These are phyloP conservation scores for Capsicum chinense DNA, from an alignment of 257 asterid genomes.

Conservation along the genomic window DNA sequence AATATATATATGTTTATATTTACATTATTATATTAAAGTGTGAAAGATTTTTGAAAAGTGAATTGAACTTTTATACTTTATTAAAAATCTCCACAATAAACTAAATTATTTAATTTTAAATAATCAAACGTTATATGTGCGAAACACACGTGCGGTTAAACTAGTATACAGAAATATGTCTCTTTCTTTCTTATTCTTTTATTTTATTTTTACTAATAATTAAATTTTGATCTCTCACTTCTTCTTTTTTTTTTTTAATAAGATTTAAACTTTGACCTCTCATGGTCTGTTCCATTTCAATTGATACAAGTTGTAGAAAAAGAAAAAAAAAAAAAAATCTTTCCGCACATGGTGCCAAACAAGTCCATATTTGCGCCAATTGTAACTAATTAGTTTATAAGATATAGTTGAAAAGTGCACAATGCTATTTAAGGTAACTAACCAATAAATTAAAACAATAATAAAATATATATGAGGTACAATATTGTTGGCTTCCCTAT, in stretches of 20 bases:
- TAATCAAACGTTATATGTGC: too few species aligned
- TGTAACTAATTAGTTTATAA: background rate
- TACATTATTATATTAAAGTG: too few species aligned
- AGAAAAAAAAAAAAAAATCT: background rate
- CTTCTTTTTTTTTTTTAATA: background rate
- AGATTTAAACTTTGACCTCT: background rate
- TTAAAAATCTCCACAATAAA: too few species aligned
- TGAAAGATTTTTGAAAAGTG: too few species aligned
- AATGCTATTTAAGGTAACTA: conserved; percentile 1
- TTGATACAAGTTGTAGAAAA: background rate
- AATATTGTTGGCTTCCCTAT: background rate
- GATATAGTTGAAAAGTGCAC: background rate
- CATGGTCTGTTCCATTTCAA: background rate
- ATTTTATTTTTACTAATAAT: too few species aligned
- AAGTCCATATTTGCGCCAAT: background rate
- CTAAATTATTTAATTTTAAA: too few species aligned
- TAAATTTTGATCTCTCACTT: too few species aligned
- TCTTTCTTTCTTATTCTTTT: too few species aligned
- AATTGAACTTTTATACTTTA: too few species aligned
- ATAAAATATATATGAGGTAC: background rate
- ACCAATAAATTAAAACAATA: background rate
- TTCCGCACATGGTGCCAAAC: background rate
- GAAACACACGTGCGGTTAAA: too few species aligned
- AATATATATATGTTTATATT: too few species aligned
- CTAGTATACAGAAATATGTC: too few species aligned